A percentile compares a stretch with the other conserved stretches of the same genome.
phyloP scores from a whole-genome alignment of 1,139 yeast genomes.

The Geotrichum restrictum region DNA sequence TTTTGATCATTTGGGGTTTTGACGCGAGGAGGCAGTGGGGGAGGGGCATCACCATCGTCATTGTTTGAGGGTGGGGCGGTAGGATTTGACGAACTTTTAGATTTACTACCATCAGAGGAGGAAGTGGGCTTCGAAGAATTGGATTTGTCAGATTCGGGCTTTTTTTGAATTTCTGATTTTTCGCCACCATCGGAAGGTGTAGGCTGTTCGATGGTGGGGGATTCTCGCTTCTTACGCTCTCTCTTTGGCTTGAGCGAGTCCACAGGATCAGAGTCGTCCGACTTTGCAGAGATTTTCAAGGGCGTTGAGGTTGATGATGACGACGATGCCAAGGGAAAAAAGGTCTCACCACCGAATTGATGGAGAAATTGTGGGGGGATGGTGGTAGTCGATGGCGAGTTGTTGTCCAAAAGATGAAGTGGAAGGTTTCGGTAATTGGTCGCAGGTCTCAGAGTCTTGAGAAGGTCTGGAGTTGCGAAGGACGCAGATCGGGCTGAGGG shows the following conservation, averaged over 20 bases:
- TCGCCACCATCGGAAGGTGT: conserved; percentile 5
- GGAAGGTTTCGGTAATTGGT: neutral
- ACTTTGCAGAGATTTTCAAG: conserved; percentile 9
- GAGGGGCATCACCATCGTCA: conserved; percentile 4
- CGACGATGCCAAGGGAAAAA: neutral
- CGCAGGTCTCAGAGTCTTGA: neutral
- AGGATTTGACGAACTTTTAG: neutral
- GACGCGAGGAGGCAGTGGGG: conserved; percentile 13
- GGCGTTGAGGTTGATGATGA: neutral
- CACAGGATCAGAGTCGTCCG: conserved; percentile 12
- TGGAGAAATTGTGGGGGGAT: neutral
- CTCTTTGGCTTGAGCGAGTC: conserved; percentile 13
- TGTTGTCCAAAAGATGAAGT: conserved; percentile 5
- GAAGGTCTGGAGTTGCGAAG: conserved; percentile 2
- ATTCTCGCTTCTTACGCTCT: conserved; percentile 13
- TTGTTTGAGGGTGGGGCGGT: conserved; percentile 9
- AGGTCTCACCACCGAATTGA: neutral
- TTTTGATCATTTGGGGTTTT: conserved; percentile 16
- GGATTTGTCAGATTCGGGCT: conserved; percentile 9
- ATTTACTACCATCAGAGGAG: neutral
- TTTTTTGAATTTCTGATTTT: neutral
- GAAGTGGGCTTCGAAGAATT: neutral
- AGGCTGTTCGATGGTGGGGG: conserved; percentile 1
- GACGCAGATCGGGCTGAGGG: conserved; percentile 9
- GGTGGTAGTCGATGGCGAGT: neutral